These are phyloP conservation scores for Talaromyces sp. DNA, from an alignment of 2,329 filamentous ascomycete genomes.

Conservation along the genomic window DNA sequence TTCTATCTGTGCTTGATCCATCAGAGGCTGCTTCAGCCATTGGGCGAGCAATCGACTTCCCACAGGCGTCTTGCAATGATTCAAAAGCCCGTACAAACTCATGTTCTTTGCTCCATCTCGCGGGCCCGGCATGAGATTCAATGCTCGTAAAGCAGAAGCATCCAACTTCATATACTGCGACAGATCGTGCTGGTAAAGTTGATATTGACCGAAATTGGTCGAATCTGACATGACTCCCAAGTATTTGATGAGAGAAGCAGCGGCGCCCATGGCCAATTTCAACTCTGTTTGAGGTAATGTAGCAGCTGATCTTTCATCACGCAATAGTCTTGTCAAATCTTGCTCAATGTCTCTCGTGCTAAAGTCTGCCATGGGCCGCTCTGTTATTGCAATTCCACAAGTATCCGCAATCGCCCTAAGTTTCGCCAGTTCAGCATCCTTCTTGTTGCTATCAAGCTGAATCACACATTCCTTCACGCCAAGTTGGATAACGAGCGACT, in stretches of 20 bases:
- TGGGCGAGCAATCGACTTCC: constrained; percentile 87
- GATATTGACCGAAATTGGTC: constrained; percentile 95
- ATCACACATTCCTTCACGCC: constrained; percentile 91
- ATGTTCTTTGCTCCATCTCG: constrained; percentile 95
- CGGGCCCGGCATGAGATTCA: constrained; percentile 95
- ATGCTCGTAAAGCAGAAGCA: constrained; percentile 84
- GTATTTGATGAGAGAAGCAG: constrained; percentile 91
- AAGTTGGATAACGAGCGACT: constrained; percentile 91
- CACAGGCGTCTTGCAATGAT: constrained; percentile 95
- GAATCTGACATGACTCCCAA: constrained; percentile 84
- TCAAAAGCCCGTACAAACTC: constrained; percentile 90
- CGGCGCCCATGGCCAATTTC: constrained; percentile 93
- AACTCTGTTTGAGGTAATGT: constrained; percentile 85
- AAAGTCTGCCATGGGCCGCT: constrained; percentile 74
- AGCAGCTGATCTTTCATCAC: constrained; percentile 75
- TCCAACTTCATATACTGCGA: constrained; percentile 98
- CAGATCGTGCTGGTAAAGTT: constrained; percentile 94
- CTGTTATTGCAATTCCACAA: constrained; percentile 85
- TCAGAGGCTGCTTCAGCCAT: constrained; percentile 96
- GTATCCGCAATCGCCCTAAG: constrained; percentile 84
- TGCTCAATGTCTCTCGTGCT: constrained; percentile 91
- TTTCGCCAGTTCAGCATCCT: constrained; percentile 85
- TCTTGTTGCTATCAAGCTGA: constrained; percentile 72
- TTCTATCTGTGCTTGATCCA: constrained; percentile 85
- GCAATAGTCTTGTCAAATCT: constrained; percentile 79